A percentile compares a stretch with the other conserved stretches of the same genome.
Evolutionary conservation across 2,329 filamentous ascomycete species (phyloP).

Genomic region (Clonostachys solani): DNA sequence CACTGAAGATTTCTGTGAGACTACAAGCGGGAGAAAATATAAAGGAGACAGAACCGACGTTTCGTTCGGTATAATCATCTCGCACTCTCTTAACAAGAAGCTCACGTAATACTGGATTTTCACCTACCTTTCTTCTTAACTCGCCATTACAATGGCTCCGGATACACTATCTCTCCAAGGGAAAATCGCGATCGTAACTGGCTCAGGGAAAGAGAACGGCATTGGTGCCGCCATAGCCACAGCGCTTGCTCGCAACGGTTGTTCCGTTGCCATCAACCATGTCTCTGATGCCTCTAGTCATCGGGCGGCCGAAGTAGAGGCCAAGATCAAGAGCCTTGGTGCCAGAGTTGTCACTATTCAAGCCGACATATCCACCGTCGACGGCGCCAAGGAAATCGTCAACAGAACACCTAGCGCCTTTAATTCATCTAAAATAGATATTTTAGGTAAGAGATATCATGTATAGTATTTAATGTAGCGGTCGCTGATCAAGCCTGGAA

Average conservation of each 20-base stretch:
- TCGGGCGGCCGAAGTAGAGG: conserved; percentile 20
- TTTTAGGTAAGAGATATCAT: conserved; percentile 21
- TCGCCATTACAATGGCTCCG: conserved; percentile 11
- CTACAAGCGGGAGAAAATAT: too few relatives aligned
- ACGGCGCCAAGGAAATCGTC: conserved; percentile 23
- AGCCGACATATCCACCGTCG: conserved; percentile 19
- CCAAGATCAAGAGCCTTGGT: conserved; percentile 7
- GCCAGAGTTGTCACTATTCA: conserved; percentile 23
- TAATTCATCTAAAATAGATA: conserved; percentile 28
- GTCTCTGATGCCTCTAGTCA: conserved; percentile 23
- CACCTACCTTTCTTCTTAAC: not conserved
- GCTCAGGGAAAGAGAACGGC: conserved; percentile 35
- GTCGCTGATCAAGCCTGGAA: too few relatives aligned
- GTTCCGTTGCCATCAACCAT: conserved; percentile 31
- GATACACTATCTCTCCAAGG: conserved; percentile 31
- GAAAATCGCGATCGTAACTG: conserved; percentile 39
- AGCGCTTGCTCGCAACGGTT: conserved; percentile 34
- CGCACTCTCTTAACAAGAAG: too few relatives aligned
- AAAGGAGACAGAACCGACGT: too few relatives aligned
- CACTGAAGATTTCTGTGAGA: too few relatives aligned
- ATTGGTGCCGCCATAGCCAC: conserved; percentile 35
- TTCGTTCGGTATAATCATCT: too few relatives aligned
- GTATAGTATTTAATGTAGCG: too few relatives aligned
- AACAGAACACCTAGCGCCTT: conserved; percentile 25
- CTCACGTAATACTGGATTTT: too few relatives aligned